Base-by-base conservation (phyloP, 306 rosid genomes). In the Glycine tomentella region DNA sequence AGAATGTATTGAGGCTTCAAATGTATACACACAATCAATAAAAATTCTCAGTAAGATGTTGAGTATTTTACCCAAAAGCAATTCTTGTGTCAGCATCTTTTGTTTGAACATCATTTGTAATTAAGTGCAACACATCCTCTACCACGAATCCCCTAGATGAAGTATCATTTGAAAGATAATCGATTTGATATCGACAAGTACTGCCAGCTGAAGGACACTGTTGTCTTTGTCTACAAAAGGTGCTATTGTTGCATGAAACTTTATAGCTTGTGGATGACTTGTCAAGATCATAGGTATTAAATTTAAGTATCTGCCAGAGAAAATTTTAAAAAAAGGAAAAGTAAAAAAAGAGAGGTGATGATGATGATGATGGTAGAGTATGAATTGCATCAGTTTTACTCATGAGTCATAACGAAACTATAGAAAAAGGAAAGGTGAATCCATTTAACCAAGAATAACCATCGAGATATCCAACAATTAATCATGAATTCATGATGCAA, bases 71-170 rank as follows among this genome's bases (percentile, higher is more conserved):
- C 98, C 98, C 99, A 58, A 95, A 87, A 66, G 89, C 83, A 76
- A 95, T 80, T 6, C 6, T 87, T 3, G 98, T 84, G 10, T 87
- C 84, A 17, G 85, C 88, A 53, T 59, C 70, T 57, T 91, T 74
- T 45, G 31, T 34, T 66, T 69, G 79, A 66, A 55, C 77, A 81
- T 89, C 91, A 68, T 93, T 92, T 7, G 96, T 84, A 62, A 72
- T 62, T 15, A 95, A 78, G 85, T 93, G 94, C 83, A 95, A 80
- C 50, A 93, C 88, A 79, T 95, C 99, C 84, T 95, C 90, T 31
- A 95, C 90, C 82, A 93, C 71, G 85, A 86, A 14, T 20, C 99
- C 98, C 48, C 82, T 17, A 9, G 98, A 85, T 10, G 98, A 90
- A 55, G 97, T 93, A 56, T 80, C 78, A 34, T 38, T 75, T 3